Evolutionary conservation across 768 basidiomycete genomes (phyloP).

Genomic region (Rhizopogon sp.): DNA sequence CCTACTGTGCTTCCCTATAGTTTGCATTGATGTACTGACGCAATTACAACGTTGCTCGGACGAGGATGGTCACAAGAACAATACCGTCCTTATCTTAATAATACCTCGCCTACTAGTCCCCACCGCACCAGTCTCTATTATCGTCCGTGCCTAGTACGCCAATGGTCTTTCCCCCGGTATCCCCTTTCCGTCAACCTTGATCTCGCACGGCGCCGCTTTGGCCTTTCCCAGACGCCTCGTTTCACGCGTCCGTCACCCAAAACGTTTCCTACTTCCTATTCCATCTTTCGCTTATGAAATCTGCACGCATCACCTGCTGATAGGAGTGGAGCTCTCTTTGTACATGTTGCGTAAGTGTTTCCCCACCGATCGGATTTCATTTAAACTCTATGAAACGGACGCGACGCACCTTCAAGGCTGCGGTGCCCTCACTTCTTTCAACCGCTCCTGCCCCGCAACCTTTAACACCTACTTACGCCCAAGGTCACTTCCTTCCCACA

Average conservation of each 20-base stretch:
- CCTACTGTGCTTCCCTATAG: not conserved
- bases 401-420: not conserved
- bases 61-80: constrained; percentile 11
- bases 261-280: not conserved
- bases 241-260: constrained; percentile 1
- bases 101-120: not conserved
- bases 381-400: constrained; percentile 3
- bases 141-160: not conserved
- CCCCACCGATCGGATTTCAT: constrained; percentile 5
- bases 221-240: constrained; percentile 14
- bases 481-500: not conserved
- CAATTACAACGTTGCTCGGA: constrained; percentile 18
- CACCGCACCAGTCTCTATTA: not conserved
- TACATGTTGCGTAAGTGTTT: not conserved
- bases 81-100: constrained; percentile 1
- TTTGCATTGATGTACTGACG: not conserved
- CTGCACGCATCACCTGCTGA: constrained; percentile 13
- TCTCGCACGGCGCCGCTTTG: constrained; percentile 8
- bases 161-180: not conserved
- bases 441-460: not conserved
- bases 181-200: constrained; percentile 12
- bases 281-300: constrained; percentile 7
- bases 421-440: not conserved
- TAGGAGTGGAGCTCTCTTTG: constrained; percentile 14
- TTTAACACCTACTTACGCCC: not conserved